These are phyloP conservation scores for Macrolepiota dolichaula DNA, from an alignment of 768 basidiomycete genomes.

Conservation along the genomic window DNA sequence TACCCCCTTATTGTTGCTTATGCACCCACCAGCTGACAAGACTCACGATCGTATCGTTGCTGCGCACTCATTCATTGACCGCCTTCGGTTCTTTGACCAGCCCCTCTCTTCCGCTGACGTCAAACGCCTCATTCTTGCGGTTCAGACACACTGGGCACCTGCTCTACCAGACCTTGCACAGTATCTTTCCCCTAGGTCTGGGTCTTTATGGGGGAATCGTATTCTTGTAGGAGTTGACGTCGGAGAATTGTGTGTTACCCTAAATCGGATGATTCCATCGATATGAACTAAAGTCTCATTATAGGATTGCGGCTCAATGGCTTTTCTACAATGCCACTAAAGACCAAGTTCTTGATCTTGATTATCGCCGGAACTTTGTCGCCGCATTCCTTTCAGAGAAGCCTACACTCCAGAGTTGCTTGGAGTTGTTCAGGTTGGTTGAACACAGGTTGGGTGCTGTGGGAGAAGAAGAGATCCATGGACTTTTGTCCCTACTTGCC, in stretches of 20 bases:
- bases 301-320: slow-evolving; percentile 5
- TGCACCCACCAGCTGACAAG: neutral
- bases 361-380: slow-evolving; percentile 1
- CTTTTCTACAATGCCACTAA: slow-evolving; percentile 4
- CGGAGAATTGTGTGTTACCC: neutral
- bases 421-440: slow-evolving; percentile 15
- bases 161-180: neutral
- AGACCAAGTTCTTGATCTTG: slow-evolving; percentile 1
- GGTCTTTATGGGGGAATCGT: slow-evolving; percentile 1
- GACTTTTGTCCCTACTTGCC: slow-evolving; percentile 36
- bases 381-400: neutral
- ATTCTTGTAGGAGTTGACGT: neutral
- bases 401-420: slow-evolving; percentile 11
- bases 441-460: neutral
- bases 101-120: neutral
- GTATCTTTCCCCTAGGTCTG: slow-evolving; percentile 5
- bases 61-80: slow-evolving; percentile 3
- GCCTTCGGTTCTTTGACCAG: neutral
- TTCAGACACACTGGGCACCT: neutral
- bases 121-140: neutral
- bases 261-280: neutral
- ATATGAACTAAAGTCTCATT: neutral
- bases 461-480: slow-evolving; percentile 20
- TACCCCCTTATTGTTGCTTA: neutral
- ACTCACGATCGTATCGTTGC: neutral